phyloP scores from a whole-genome alignment of 2,329 filamentous ascomycete species.

The Pseudogymnoascus pannorum region DNA sequence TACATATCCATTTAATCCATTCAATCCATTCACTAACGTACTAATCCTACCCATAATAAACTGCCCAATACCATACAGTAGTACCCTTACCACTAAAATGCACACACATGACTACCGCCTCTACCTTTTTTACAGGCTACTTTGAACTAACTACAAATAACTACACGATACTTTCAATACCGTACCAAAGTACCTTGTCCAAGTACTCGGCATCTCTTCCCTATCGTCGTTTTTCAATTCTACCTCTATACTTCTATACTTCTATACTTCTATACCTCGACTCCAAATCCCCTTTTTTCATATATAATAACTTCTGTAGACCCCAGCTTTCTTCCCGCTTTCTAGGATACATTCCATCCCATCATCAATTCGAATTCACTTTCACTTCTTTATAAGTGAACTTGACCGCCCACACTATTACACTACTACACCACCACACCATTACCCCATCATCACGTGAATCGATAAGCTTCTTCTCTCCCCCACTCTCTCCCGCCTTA shows the following conservation, averaged over 20 bases:
- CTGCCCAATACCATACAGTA: too few relatives aligned
- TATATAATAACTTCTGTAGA: conserved; percentile 5
- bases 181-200: not conserved
- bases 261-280: not conserved
- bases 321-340: conserved; percentile 5
- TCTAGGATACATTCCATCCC: conserved; percentile 1
- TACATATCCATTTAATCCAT: too few relatives aligned
- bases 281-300: not conserved
- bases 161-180: not conserved
- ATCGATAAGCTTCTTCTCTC: conserved; percentile 2
- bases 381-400: not conserved
- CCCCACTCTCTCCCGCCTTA: not conserved
- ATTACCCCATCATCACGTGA: conserved; percentile 1
- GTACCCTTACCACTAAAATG: too few relatives aligned
- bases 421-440: not conserved
- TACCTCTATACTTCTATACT: too few relatives aligned
- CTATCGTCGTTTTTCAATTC: not conserved
- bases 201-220: not conserved
- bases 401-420: not conserved
- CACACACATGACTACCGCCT: not conserved
- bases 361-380: not conserved
- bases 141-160: not conserved
- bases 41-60: not conserved
- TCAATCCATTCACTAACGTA: too few relatives aligned
- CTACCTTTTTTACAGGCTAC: not conserved